Evolutionary conservation across 306 rosid species (phyloP), one percentile per base, ranked within the genome.

Genomic region (Gynostemma pentaphyllum): DNA sequence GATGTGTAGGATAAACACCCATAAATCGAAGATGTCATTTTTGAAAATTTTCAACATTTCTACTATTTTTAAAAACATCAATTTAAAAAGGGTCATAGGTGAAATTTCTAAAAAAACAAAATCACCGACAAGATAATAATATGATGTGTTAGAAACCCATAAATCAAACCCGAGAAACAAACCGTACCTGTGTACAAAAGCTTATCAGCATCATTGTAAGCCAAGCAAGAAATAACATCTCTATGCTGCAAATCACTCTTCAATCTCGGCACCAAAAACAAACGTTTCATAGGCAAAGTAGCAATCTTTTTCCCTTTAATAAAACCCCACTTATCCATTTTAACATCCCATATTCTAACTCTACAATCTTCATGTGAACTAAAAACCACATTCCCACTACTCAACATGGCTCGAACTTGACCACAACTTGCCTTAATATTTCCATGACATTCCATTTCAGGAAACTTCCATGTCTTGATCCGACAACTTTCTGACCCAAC

Each of bases 391-490:
- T 69, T 75, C 36, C 83, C 83, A 7, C 69, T 16, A 12, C 76
- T 70, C 23, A 75, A 72, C 28, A 81, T 72, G 34, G 83, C 79
- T 1, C 79, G 67, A n/a, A 81, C 72, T 28, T 67, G 81, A 53
- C 81, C 83, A 4, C 81, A 75, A 46, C 41, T 56, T 12, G 81
- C 76, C 45, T 71, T 74, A 22, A 81, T 67, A 45, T 51, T 75
- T 61, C 78, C 77, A 5, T 81, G 76, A 72, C 83, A 78, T 32
- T 78, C 86, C 1, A n/a, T n/a, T n/a, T n/a, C n/a, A n/a, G 83
- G 86, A 21, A 72, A 79, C 69, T 78, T 81, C 86, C 86, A 78
- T 34, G 71, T 74, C 42, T 75, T 79, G 48, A 78, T 69, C 7
- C 79, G 60, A n/a, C 74, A 73, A 56, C 83, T 81, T 16, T 75